Conservation (phyloP, 2,329 filamentous ascomycete genomes). For the Monosporascus sp. region DNA sequence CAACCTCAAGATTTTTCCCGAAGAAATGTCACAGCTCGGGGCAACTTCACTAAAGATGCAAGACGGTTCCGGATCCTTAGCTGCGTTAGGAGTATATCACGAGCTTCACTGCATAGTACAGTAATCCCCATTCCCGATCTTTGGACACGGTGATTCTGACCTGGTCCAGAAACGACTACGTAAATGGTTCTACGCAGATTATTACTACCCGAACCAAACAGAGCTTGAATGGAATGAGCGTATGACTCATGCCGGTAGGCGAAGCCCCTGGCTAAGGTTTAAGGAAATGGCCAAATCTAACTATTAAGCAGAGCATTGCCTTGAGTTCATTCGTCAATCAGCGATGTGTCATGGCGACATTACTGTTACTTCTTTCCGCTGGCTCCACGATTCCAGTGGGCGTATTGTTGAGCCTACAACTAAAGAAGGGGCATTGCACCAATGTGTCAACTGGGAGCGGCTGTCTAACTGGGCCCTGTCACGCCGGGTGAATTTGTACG, state of each 20-base stretch:
- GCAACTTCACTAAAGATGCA: not conserved
- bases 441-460: not conserved
- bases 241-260: constrained; percentile 1
- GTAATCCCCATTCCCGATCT: not conserved
- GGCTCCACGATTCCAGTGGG: not conserved
- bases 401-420: not conserved
- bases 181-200: constrained; percentile 4
- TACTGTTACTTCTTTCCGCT: not conserved
- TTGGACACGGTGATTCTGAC: not conserved
- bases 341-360: constrained; percentile 5
- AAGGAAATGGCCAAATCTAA: not conserved
- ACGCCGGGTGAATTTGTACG: not conserved
- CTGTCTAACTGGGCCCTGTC: not conserved
- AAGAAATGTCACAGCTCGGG: not conserved
- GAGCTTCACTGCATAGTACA: constrained; percentile 7
- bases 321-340: constrained; percentile 1
- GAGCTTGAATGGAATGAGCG: not conserved
- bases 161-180: constrained; percentile 2
- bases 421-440: not conserved
- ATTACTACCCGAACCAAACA: constrained; percentile 4
- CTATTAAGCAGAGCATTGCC: constrained; percentile 4
- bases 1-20: not conserved
- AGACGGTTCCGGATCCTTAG: constrained; percentile 4
- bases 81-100: constrained; percentile 1
- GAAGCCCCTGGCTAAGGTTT: not conserved